phyloP scores from a whole-genome alignment of 2,329 filamentous ascomycete genomes.

The Claviceps pazoutovae region DNA sequence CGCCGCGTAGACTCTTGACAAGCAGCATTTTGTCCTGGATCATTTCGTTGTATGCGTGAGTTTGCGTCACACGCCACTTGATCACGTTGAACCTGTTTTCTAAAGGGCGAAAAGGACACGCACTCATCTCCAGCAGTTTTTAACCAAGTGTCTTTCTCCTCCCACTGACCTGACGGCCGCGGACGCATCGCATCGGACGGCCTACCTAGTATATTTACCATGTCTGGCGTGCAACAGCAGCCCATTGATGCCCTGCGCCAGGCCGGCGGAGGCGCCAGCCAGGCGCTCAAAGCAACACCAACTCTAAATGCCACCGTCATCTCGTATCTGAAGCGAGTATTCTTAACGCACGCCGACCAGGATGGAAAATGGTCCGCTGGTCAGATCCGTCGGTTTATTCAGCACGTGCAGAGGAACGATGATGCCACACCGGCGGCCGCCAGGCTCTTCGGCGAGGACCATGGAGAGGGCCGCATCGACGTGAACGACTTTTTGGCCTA shows the following conservation, averaged over 20 bases:
- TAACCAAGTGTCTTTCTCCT: background rate
- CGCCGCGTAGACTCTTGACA: background rate
- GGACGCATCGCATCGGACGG: background rate
- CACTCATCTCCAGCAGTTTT: background rate
- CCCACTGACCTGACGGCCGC: background rate
- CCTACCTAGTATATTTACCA: background rate
- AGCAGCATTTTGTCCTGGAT: background rate
- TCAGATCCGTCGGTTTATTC: slow-evolving; percentile 31
- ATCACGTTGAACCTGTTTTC: background rate
- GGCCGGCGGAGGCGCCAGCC: slow-evolving; percentile 34
- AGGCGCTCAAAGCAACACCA: slow-evolving; percentile 25
- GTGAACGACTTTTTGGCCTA: slow-evolving; percentile 37
- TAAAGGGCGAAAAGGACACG: background rate
- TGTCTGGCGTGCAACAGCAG: slow-evolving; percentile 2
- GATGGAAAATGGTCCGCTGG: slow-evolving; percentile 31
- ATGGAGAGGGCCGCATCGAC: slow-evolving; percentile 25
- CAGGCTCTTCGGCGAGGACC: slow-evolving; percentile 15
- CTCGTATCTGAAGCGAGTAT: slow-evolving; percentile 32
- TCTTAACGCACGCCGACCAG: slow-evolving; percentile 27
- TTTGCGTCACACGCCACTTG: background rate
- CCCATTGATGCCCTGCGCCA: slow-evolving; percentile 20
- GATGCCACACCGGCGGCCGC: slow-evolving; percentile 15
- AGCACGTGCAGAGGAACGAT: slow-evolving; percentile 30
- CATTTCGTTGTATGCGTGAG: background rate
- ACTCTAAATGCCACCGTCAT: slow-evolving; percentile 27